phyloP scores from a whole-genome alignment of 495 filamentous ascomycete genomes.

The Clavariopsis aquatica region DNA sequence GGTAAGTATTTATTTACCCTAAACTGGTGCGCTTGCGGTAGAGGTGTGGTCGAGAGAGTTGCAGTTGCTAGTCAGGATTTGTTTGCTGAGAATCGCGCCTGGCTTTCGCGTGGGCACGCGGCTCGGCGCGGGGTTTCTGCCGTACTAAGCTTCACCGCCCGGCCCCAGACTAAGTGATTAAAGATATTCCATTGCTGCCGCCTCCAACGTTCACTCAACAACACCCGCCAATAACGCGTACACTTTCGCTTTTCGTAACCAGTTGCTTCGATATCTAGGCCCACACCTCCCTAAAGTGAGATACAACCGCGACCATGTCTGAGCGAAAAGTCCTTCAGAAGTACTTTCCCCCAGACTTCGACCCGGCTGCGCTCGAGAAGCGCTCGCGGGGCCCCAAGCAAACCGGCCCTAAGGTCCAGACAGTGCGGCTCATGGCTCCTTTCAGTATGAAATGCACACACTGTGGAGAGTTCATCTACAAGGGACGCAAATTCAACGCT shows the following conservation, averaged over 20 bases:
- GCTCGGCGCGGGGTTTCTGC: slow-evolving; percentile 18
- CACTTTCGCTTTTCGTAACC: neutral
- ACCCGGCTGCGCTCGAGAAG: slow-evolving; percentile 71
- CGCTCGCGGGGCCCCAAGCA: slow-evolving; percentile 53
- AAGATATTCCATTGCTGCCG: neutral
- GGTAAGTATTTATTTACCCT: neutral
- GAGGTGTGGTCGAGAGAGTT: neutral
- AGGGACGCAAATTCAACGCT: slow-evolving; percentile 95
- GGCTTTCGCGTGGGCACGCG: slow-evolving; percentile 13
- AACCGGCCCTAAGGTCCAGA: slow-evolving; percentile 77
- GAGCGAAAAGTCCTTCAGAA: slow-evolving; percentile 82
- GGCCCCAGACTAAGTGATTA: neutral
- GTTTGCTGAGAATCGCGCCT: slow-evolving; percentile 1
- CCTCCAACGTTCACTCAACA: neutral
- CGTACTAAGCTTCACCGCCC: neutral
- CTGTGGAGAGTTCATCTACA: slow-evolving; percentile 97
- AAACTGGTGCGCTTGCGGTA: neutral
- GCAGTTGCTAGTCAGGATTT: neutral
- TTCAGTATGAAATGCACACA: slow-evolving; percentile 90
- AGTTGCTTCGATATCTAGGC: neutral
- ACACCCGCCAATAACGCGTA: neutral
- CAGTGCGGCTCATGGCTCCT: slow-evolving; percentile 94
- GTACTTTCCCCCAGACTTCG: slow-evolving; percentile 95
- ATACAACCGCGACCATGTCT: slow-evolving; percentile 64
- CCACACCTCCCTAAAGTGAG: neutral